phyloP scores from a whole-genome alignment of 1,284 basidiomycete species.

The Calocybe gambosa region DNA sequence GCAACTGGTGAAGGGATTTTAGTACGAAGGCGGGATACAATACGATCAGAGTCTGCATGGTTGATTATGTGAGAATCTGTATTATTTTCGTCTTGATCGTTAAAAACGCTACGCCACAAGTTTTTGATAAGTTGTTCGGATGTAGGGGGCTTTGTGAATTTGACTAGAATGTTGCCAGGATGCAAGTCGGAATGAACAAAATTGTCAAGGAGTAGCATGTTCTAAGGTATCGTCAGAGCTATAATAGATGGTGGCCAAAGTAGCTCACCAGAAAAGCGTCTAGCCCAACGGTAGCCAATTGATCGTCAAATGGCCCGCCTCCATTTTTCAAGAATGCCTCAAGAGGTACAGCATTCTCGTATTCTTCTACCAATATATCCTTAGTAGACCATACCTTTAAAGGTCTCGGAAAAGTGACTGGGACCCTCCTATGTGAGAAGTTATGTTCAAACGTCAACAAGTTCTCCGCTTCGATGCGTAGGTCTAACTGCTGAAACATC shows the following conservation, averaged over 20 bases:
- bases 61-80: slow-evolving; percentile 26
- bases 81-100: slow-evolving; percentile 36
- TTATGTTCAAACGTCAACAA: slow-evolving; percentile 82
- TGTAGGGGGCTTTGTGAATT: slow-evolving; percentile 80
- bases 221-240: slow-evolving; percentile 38
- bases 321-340: slow-evolving; percentile 87
- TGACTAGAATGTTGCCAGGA: slow-evolving; percentile 97
- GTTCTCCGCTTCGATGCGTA: slow-evolving; percentile 89
- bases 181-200: slow-evolving; percentile 96
- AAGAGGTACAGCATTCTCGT: slow-evolving; percentile 87
- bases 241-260: slow-evolving; percentile 1
- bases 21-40: slow-evolving; percentile 64
- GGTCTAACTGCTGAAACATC: slow-evolving; percentile 95
- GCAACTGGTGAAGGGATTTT: slow-evolving; percentile 51
- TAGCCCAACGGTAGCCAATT: slow-evolving; percentile 88
- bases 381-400: slow-evolving; percentile 74
- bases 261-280: slow-evolving; percentile 87
- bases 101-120: slow-evolving; percentile 40
- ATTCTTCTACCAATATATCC: slow-evolving; percentile 89
- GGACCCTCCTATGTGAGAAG: slow-evolving; percentile 74
- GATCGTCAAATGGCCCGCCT: slow-evolving; percentile 86
- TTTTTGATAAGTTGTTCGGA: slow-evolving; percentile 54
- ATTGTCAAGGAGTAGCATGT: slow-evolving; percentile 98
- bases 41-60: slow-evolving; percentile 51
- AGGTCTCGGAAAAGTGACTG: slow-evolving; percentile 88